Conservation (phyloP, 169 alveolate genomes). For the Plasmodium inui region DNA sequence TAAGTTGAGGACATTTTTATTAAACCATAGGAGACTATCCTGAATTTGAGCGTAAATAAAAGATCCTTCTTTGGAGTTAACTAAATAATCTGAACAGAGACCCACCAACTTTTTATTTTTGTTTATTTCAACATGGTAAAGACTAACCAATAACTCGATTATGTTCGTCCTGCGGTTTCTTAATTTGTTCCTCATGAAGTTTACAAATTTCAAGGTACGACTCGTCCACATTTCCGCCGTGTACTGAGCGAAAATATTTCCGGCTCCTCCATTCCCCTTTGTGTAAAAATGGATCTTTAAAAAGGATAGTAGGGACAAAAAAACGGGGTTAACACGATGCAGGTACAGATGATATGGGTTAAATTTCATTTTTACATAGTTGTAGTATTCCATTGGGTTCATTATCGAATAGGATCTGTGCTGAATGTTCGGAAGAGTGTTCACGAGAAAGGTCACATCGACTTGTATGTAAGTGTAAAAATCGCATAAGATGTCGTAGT, state of each 20-base stretch:
- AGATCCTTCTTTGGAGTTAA: constrained; percentile 35
- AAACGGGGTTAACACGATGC: not conserved
- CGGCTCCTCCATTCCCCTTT: not conserved
- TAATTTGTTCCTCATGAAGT: constrained; percentile 1
- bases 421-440: constrained; percentile 59
- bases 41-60: constrained; percentile 35
- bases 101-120: constrained; percentile 59
- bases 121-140: constrained; percentile 39
- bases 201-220: not conserved
- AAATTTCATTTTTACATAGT: not conserved
- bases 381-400: not conserved
- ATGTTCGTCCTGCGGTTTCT: not conserved
- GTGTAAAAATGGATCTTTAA: constrained; percentile 2
- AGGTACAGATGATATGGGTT: constrained; percentile 31
- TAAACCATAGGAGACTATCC: constrained; percentile 35
- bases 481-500: constrained; percentile 52
- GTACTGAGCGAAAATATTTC: constrained; percentile 3
- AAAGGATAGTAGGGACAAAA: not conserved
- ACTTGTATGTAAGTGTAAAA: constrained; percentile 46
- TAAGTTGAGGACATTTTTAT: constrained; percentile 50
- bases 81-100: constrained; percentile 58
- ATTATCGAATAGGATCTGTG: constrained; percentile 60
- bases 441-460: constrained; percentile 28
- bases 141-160: constrained; percentile 50
- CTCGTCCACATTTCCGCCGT: not conserved